Evolutionary conservation across 352 stramenopile genomes (phyloP).

Genomic region (Pythium apleroticum): DNA sequence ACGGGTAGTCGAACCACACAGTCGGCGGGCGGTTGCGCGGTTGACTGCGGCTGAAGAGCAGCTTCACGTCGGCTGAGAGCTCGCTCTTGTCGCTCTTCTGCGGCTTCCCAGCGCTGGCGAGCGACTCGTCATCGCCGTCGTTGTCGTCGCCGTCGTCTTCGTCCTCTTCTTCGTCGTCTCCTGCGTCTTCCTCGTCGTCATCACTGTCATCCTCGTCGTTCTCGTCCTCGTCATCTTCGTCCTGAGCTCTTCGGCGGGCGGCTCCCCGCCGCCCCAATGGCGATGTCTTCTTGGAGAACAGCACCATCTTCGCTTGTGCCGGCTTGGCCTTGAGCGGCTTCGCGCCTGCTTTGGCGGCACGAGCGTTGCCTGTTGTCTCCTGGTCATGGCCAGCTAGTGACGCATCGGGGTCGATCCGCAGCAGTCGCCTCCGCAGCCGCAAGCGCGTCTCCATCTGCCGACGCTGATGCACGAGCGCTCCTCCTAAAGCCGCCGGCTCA

Average conservation of each 20-base stretch:
- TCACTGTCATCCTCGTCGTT: conserved; percentile 44
- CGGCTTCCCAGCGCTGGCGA: conserved; percentile 11
- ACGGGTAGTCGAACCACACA: conserved; percentile 90
- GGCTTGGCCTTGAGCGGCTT: not conserved
- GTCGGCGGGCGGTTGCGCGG: conserved; percentile 51
- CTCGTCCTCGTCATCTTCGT: conserved; percentile 47
- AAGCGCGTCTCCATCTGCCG: conserved; percentile 43
- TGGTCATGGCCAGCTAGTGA: not conserved
- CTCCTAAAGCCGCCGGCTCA: not conserved
- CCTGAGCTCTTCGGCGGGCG: not conserved
- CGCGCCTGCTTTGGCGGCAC: not conserved
- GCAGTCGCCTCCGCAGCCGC: conserved; percentile 35
- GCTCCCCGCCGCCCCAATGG: conserved; percentile 29
- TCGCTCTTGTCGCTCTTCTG: conserved; percentile 37
- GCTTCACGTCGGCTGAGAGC: conserved; percentile 40
- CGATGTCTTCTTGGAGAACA: conserved; percentile 21
- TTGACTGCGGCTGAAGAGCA: conserved; percentile 55
- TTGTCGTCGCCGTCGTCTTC: conserved; percentile 23
- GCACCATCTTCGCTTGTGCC: not conserved
- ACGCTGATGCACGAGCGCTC: not conserved
- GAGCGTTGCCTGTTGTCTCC: not conserved
- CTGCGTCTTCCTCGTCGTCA: not conserved
- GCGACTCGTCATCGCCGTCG: not conserved
- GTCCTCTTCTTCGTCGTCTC: conserved; percentile 31
- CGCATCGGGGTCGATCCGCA: conserved; percentile 37